phyloP scores from a whole-genome alignment of 192 early-diverging fungal species.

The Rhizoclosmatium globosum region DNA sequence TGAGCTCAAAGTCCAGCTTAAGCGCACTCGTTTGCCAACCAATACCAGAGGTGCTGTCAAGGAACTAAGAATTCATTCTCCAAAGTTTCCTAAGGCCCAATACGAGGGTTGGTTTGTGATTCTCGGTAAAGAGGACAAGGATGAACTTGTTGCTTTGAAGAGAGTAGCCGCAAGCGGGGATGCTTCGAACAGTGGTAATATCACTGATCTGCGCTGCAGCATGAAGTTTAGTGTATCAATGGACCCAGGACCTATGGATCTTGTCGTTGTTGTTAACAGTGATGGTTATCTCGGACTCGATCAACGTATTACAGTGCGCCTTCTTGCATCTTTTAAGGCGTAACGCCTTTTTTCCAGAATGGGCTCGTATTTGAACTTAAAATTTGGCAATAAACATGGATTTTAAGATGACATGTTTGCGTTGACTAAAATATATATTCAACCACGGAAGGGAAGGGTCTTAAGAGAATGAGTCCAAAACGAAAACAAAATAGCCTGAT shows the following conservation, averaged over 20 bases:
- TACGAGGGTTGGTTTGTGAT: conserved; percentile 95
- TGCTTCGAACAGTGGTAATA: not conserved
- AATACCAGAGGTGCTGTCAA: not conserved
- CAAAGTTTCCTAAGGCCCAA: conserved; percentile 89
- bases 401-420: too few relatives aligned
- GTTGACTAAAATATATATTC: too few relatives aligned
- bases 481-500: not conserved
- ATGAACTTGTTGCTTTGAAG: conserved; percentile 84
- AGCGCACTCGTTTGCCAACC: conserved; percentile 31
- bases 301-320: conserved; percentile 38
- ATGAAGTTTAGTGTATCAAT: conserved; percentile 24
- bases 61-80: conserved; percentile 73
- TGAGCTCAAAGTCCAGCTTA: conserved; percentile 38
- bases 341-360: not conserved
- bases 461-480: too few relatives aligned
- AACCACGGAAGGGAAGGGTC: too few relatives aligned
- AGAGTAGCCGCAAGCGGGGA: conserved; percentile 60
- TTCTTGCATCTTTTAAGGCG: conserved; percentile 20
- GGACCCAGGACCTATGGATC: conserved; percentile 18
- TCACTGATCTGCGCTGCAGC: not conserved
- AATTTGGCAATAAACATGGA: too few relatives aligned
- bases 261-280: conserved; percentile 13
- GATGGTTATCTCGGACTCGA: conserved; percentile 67
- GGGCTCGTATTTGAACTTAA: too few relatives aligned
- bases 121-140: conserved; percentile 68